Evolutionary conservation across 257 asterid genomes (phyloP), one percentile per base, ranked within the genome.

Genomic region (Paraleonurus japonicus): DNA sequence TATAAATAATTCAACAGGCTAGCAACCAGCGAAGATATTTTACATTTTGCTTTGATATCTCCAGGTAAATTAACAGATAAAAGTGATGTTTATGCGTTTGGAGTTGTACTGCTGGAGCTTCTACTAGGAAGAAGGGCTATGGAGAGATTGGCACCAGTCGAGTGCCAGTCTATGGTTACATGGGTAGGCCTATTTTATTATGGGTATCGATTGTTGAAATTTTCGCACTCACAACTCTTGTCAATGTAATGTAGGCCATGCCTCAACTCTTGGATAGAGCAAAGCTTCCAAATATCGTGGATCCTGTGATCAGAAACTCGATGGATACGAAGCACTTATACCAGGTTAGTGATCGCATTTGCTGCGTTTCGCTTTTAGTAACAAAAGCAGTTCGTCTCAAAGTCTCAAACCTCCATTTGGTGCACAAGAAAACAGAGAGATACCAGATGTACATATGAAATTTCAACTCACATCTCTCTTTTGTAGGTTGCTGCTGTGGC

Each of bases 401-500:
- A n/a, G n/a, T n/a, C 64, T 12, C 20, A 58, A 13, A 58, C 39
- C 63, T 24, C 19, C 63, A 57, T 57, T 59, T 11, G 17, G 17
- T 15, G 20, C 11, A 57, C 63, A 58, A 58, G 20, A 58, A 28
- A 58, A 27, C 41, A 58, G 41, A 58, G 41, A 27, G 41, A 27
- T 4, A 4, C 35, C 35, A 58, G 13, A n/a, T 30, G 33, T 2
- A 58, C 13, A n/a, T n/a, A n/a, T n/a, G n/a, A n/a, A n/a, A n/a
- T n/a, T n/a, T n/a, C n/a, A n/a, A n/a, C n/a, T n/a, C n/a, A n/a
- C n/a, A 19, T 57, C 16, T 15, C 43, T 15, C 35, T 7, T 16
- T 57, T 65, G 73, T 58, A 90, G 96, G 95, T 88, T 16, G 97
- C 96, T 59, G 97, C 96, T 43, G 91, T 90, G 69, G 92, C 97